Evolutionary conservation across 495 filamentous ascomycete genomes (phyloP), one percentile per base, ranked within the genome.

Genomic region (Aspergillus diversus): DNA sequence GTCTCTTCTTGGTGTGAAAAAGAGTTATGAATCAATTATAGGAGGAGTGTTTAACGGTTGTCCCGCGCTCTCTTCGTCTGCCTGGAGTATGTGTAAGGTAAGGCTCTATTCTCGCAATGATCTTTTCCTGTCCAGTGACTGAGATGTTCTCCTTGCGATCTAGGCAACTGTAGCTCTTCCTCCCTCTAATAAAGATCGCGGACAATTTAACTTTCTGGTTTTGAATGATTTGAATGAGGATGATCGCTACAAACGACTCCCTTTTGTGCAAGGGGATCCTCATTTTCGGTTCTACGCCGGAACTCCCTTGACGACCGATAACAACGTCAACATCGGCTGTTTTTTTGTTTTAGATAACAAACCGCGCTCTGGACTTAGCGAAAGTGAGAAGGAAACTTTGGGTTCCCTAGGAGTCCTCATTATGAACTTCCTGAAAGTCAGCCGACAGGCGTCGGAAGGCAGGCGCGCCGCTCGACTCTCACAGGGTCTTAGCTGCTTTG

Each of bases 321-420:
- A 80, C 11, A 88, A 86, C 9, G 84, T 91, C 67, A 87, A 88
- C 32, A 88, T 93, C 64, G 90, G 90, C 31, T 88, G 84, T 16
- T 80, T 91, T 51, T 90, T 87, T 57, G 78, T 92, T 12, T 67
- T 91, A 5, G 89, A 92, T 67, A 73, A 60, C 7, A 70, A 72
- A 6, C 76, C 77, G 1, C 80, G 77, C 4, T 63, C 77, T 48
- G 69, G 68, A 4, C 59, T 84, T 47, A 69, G 61, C 0, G 27
- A 68, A 1, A 58, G 64, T 33, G 77, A 84, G 52, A 76, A 74
- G 60, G 75, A 77, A 31, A 77, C 73, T 13, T 60, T 84, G 33
- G 75, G 77, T 3, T 75, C 76, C 9, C 72, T 91, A 61, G 81
- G 86, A 0, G 64, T 71, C 46, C 81, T 86, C 12, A 77, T 89